Conservation (phyloP, 1,284 basidiomycete genomes). For the Acaromyces ingoldii region DNA sequence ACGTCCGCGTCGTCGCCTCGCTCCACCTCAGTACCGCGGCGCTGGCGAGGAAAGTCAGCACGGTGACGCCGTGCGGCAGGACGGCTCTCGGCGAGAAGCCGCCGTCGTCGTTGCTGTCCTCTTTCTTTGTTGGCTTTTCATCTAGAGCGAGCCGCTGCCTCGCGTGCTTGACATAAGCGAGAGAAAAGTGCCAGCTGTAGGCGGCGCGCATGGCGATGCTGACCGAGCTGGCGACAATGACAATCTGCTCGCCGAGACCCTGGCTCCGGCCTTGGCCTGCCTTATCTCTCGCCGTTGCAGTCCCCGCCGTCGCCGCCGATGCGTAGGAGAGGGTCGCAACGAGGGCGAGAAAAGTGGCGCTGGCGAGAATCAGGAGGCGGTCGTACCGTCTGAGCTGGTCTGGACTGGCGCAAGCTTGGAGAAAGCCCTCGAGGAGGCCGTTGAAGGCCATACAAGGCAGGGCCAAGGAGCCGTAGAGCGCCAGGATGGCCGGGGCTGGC, state of each 20-base stretch:
- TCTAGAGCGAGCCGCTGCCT: no score
- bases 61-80: no score
- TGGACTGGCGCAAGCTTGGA: slow-evolving; percentile 31
- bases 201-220: slow-evolving; percentile 14
- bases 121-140: no score
- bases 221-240: slow-evolving; percentile 26
- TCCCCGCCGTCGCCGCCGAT: slow-evolving; percentile 5
- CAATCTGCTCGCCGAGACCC: not conserved
- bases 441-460: slow-evolving; percentile 47
- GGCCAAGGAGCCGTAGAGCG: slow-evolving; percentile 34
- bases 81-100: no score
- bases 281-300: slow-evolving; percentile 1
- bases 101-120: no score
- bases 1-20: no score
- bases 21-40: no score
- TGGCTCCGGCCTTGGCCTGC: not conserved
- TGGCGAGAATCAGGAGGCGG: slow-evolving; percentile 26
- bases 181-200: slow-evolving; percentile 22
- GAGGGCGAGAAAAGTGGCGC: slow-evolving; percentile 23
- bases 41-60: no score
- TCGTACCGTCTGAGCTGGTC: slow-evolving; percentile 26
- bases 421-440: slow-evolving; percentile 44
- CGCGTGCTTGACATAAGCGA: no score
- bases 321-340: slow-evolving; percentile 7
- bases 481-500: slow-evolving; percentile 34